Conservation (phyloP, 441 rosid species). For the Adansonia grandidieri region DNA sequence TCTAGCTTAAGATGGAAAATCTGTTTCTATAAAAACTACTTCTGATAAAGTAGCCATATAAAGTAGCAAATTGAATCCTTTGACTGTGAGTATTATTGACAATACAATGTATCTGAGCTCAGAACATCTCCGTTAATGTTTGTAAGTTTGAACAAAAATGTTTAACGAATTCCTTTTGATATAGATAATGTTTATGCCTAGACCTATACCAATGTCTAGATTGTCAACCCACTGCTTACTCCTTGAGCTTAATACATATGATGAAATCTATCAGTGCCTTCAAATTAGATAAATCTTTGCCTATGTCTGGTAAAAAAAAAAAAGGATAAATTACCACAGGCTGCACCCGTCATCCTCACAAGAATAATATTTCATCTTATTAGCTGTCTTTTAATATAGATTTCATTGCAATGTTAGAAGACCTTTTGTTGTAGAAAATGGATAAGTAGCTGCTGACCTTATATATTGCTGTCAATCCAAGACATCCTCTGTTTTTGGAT, state of each 20-base stretch:
- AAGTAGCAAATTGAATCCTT: not conserved
- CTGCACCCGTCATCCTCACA: not conserved
- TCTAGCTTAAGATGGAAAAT: conserved; percentile 7
- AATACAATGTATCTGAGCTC: not conserved
- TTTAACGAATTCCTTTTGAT: not conserved
- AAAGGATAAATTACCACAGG: not conserved
- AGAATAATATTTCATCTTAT: conserved; percentile 11
- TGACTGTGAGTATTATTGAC: not conserved
- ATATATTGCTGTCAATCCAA: not conserved
- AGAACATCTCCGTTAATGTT: not conserved
- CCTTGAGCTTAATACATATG: conserved; percentile 1
- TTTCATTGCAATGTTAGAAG: conserved; percentile 10
- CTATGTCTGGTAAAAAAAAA: not conserved
- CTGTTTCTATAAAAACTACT: not conserved
- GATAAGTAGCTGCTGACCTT: not conserved
- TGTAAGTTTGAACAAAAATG: not conserved
- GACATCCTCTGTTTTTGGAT: conserved; percentile 21
- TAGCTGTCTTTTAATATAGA: not conserved
- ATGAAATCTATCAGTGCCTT: not conserved
- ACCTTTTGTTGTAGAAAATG: not conserved
- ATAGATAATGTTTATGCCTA: not conserved
- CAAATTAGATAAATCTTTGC: not conserved
- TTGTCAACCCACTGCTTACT: not conserved
- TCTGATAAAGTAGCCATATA: not conserved
- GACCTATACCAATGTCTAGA: not conserved